Percentiles rank a stretch among this genome's conserved stretches.
These are phyloP conservation scores for Aquilaria agallochum DNA, from an alignment of 441 rosid genomes.

Conservation along the genomic window DNA sequence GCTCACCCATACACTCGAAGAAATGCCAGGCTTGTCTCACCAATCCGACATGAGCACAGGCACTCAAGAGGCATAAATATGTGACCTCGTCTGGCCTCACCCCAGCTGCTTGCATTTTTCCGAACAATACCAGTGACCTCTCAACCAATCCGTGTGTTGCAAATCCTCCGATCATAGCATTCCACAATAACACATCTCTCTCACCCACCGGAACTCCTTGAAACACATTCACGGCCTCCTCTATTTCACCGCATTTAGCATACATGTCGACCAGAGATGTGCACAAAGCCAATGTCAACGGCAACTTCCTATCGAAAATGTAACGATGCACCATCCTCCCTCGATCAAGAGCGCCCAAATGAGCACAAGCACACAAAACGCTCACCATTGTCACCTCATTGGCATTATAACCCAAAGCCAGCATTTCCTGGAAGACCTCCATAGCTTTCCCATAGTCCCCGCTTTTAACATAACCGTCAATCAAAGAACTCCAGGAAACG, in stretches of 20 bases:
- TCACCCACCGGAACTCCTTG: slow-evolving; percentile 19
- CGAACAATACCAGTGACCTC: slow-evolving; percentile 52
- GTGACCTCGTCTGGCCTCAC: slow-evolving; percentile 72
- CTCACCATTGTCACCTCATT: slow-evolving; percentile 90
- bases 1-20: slow-evolving; percentile 36
- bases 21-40: slow-evolving; percentile 63
- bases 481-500: slow-evolving; percentile 80
- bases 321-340: slow-evolving; percentile 56
- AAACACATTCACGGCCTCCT: slow-evolving; percentile 60
- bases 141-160: slow-evolving; percentile 64
- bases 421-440: slow-evolving; percentile 55
- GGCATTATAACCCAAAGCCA: slow-evolving; percentile 36
- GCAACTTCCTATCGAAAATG: slow-evolving; percentile 40
- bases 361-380: slow-evolving; percentile 81
- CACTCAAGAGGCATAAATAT: slow-evolving; percentile 59
- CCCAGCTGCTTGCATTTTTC: slow-evolving; percentile 47
- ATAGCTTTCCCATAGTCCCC: slow-evolving; percentile 53
- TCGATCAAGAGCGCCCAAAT: slow-evolving; percentile 59
- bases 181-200: slow-evolving; percentile 73
- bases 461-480: slow-evolving; percentile 70
- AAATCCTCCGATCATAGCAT: slow-evolving; percentile 82
- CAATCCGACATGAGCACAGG: slow-evolving; percentile 80
- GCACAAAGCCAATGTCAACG: slow-evolving; percentile 44
- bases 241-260: slow-evolving; percentile 75
- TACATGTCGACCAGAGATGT: slow-evolving; percentile 93